Conservation (phyloP, 2,329 filamentous ascomycete species). For the Madurella fahalii region DNA sequence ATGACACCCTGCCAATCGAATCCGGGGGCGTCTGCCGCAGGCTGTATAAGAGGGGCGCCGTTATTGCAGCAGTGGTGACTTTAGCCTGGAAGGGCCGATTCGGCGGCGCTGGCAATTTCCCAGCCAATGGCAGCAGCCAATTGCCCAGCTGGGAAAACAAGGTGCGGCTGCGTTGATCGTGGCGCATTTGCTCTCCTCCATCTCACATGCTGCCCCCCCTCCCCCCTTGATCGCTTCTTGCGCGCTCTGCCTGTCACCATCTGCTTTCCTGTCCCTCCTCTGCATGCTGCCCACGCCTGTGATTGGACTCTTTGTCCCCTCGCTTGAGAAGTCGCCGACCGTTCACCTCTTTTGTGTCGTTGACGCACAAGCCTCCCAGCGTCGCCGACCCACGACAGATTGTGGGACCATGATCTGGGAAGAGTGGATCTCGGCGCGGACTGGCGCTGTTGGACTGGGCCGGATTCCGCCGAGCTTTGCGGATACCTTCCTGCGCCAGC, state of each 20-base stretch:
- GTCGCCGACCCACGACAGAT: neutral
- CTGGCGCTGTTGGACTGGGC: neutral
- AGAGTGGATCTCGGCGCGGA: too few relatives aligned
- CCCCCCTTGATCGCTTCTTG: neutral
- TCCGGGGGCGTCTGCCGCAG: conserved; percentile 26
- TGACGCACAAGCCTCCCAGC: conserved; percentile 11
- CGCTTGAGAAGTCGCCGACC: conserved; percentile 6
- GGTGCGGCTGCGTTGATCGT: conserved; percentile 31
- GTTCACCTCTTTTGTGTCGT: conserved; percentile 1
- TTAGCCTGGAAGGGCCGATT: conserved; percentile 44
- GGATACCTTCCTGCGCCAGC: neutral
- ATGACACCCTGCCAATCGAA: conserved; percentile 28
- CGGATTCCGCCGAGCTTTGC: neutral
- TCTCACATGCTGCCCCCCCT: neutral
- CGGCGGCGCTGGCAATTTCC: conserved; percentile 34
- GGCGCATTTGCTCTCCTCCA: conserved; percentile 19
- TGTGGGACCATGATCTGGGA: neutral
- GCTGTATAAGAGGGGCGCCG: conserved; percentile 25
- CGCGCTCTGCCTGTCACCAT: conserved; percentile 8
- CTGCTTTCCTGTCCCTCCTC: neutral
- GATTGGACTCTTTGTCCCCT: neutral
- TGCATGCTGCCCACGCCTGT: conserved; percentile 1
- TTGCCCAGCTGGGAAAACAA: conserved; percentile 29
- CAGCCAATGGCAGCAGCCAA: conserved; percentile 33
- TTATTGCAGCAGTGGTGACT: conserved; percentile 28